Evolutionary conservation across 1,284 basidiomycete genomes (phyloP).

Genomic region (Ustilago tritici): DNA sequence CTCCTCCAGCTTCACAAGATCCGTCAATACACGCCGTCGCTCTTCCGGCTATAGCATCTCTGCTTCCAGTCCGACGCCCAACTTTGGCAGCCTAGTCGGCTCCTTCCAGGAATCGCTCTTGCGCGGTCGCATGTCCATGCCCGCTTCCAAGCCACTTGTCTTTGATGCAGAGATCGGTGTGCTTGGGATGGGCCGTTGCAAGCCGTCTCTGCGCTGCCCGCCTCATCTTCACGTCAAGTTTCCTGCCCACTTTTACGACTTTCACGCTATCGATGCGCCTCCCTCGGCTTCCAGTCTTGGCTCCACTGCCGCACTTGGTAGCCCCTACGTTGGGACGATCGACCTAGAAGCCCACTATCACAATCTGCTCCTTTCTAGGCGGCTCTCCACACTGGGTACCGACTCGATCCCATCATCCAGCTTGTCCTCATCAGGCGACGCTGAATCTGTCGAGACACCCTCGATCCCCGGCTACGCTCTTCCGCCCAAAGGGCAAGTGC

Average conservation of each 20-base stretch:
- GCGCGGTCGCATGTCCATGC: slow-evolving; percentile 68
- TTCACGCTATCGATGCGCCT: slow-evolving; percentile 35
- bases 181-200: slow-evolving; percentile 56
- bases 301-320: slow-evolving; percentile 45
- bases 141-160: slow-evolving; percentile 63
- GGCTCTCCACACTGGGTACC: slow-evolving; percentile 8
- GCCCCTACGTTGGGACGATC: slow-evolving; percentile 70
- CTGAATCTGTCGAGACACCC: slow-evolving; percentile 18
- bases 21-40: slow-evolving; percentile 35
- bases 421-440: background rate
- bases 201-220: slow-evolving; percentile 63
- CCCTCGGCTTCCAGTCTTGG: slow-evolving; percentile 11
- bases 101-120: slow-evolving; percentile 70
- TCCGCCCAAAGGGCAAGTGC: slow-evolving; percentile 72
- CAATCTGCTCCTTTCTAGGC: slow-evolving; percentile 22
- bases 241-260: slow-evolving; percentile 68
- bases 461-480: slow-evolving; percentile 72
- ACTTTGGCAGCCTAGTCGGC: slow-evolving; percentile 66
- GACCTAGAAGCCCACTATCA: slow-evolving; percentile 69
- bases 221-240: slow-evolving; percentile 68
- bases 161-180: slow-evolving; percentile 70
- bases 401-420: background rate
- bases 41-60: slow-evolving; percentile 33
- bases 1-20: slow-evolving; percentile 29
- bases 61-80: slow-evolving; percentile 36